Conservation (phyloP, 2,329 filamentous ascomycete genomes). For the Cadophora sp. region DNA sequence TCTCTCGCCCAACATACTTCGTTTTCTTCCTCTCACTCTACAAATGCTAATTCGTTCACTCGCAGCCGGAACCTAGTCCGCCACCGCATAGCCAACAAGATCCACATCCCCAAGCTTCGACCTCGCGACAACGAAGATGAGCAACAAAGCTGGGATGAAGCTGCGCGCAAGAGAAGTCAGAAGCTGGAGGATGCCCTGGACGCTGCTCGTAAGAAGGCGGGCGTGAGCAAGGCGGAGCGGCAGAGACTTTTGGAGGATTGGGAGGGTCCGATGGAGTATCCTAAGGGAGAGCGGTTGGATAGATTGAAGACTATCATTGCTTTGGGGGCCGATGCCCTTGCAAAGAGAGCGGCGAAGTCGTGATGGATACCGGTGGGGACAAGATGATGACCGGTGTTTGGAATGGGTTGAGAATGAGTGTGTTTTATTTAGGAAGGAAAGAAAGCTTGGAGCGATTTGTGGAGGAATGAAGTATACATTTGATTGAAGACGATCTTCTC, state of each 20-base stretch:
- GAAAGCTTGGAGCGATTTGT: no score
- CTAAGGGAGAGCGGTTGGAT: not conserved
- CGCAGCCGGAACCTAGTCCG: not conserved
- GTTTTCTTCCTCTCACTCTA: not conserved
- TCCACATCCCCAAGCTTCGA: not conserved
- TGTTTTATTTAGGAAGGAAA: no score
- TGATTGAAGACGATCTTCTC: no score
- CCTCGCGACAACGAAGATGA: not conserved
- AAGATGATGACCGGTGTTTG: no score
- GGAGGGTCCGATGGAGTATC: not conserved
- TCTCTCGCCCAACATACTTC: not conserved
- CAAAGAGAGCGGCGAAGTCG: not conserved
- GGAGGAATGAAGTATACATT: no score
- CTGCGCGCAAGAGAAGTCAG: not conserved
- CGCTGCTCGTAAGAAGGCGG: not conserved
- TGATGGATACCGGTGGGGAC: not conserved
- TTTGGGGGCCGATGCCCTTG: not conserved
- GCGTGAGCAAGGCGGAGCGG: not conserved
- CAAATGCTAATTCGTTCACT: no score
- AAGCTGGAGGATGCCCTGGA: not conserved
- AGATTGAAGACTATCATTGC: not conserved
- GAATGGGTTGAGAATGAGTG: no score
- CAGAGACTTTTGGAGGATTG: not conserved
- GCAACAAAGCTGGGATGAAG: not conserved
- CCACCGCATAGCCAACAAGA: not conserved